Conservation (phyloP, 352 stramenopile species). For the Pythium biforme region DNA sequence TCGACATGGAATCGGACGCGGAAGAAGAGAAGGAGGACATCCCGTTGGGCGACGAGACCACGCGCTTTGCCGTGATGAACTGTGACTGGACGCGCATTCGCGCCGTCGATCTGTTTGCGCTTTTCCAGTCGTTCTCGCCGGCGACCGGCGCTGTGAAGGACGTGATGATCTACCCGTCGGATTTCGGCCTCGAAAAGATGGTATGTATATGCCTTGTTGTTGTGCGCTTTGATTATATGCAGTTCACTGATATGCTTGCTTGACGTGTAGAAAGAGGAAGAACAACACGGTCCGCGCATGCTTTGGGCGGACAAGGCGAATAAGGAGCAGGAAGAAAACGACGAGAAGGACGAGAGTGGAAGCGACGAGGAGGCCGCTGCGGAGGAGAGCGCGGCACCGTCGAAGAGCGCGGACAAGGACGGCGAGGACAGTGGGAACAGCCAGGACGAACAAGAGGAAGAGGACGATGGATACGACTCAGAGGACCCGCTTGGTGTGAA, state of each 20-base stretch:
- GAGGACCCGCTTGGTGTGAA: constrained; percentile 71
- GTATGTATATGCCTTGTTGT: too few species aligned
- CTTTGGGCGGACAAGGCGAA: constrained; percentile 50
- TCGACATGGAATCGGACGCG: constrained; percentile 42
- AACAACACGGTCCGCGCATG: constrained; percentile 62
- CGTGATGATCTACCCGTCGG: constrained; percentile 95
- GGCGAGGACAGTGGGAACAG: constrained; percentile 28
- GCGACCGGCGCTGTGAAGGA: constrained; percentile 84
- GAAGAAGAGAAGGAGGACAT: constrained; percentile 74
- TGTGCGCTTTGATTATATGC: not conserved
- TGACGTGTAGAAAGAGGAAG: constrained; percentile 67
- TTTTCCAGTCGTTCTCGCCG: constrained; percentile 94
- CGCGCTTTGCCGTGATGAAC: constrained; percentile 93
- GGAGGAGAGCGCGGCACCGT: not conserved
- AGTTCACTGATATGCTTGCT: not conserved
- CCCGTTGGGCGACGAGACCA: constrained; percentile 81
- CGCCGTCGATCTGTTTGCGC: constrained; percentile 94
- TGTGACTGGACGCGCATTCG: constrained; percentile 96
- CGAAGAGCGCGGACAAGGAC: constrained; percentile 25
- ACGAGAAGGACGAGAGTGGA: not conserved
- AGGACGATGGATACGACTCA: constrained; percentile 57
- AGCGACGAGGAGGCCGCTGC: not conserved
- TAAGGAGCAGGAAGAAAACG: constrained; percentile 10
- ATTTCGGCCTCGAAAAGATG: constrained; percentile 96
- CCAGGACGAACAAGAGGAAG: constrained; percentile 28